Base-by-base conservation (phyloP, 768 basidiomycete genomes). In the Tricholoma matsutake region DNA sequence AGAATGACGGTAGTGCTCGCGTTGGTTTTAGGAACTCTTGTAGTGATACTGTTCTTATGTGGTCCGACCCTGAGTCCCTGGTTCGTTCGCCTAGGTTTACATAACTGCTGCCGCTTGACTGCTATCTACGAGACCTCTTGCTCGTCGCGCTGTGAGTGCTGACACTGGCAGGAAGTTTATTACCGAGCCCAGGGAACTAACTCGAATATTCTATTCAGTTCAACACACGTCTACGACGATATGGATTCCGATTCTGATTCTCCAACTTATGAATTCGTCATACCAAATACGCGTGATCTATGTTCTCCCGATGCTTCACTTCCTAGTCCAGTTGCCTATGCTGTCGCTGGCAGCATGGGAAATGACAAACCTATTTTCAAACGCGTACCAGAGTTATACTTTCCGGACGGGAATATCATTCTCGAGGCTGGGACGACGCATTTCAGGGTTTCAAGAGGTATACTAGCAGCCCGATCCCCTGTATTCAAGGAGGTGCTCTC, bases 401-500 rank as follows among this genome's bases (percentile, higher is more conserved):
- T 53, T 31, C 29, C 51, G 9, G 89, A 65, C 72, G 76, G 77
- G 4, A 77, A 76, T 56, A 67, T 79, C 55, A 74, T 78, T 20
- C 69, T 79, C 13, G 69, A 75, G 58, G 76, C 72, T 8, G 72
- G 73, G 56, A 64, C 69, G 45, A 70, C 67, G 13, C 68, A 71
- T 7, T 80, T 78, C 65, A 69, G 71, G 20, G 63, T 80, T 39
- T 73, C 74, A 54, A 66, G 71, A n/a, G 75, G 76, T 6, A 63
- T 78, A 9, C 63, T 79, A 14, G 67, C 74, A 4, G 67, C 71
- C 6, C 66, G 73, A 32, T 76, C 76, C 2, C 63, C 70, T 10
- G 76, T 79, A 11, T 79, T 79, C 60, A 67, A 68, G 10, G 75
- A 76, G 56, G 78, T 80, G 77, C 67, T 79, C 7, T 68, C 66